Evolutionary conservation across 805 yeast genomes (phyloP).

Genomic region (Starmerella vitae): DNA sequence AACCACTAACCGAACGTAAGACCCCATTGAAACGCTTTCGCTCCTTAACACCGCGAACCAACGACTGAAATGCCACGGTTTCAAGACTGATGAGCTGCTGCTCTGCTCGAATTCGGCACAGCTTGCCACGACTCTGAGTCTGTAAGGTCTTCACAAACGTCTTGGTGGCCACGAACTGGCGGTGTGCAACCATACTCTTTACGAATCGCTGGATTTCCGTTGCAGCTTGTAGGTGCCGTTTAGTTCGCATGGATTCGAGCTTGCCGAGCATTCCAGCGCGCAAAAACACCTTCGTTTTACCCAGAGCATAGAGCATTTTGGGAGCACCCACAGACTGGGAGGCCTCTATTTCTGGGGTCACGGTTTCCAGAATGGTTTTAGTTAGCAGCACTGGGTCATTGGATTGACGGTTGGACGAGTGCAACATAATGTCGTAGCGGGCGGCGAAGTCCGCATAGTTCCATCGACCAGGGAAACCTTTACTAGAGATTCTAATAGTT

Average conservation of each 20-base stretch:
- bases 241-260: slow-evolving; percentile 71
- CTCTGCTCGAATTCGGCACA: slow-evolving; percentile 45
- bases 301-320: slow-evolving; percentile 34
- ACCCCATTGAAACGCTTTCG: slow-evolving; percentile 44
- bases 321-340: neutral
- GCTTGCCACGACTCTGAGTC: slow-evolving; percentile 47
- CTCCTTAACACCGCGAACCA: slow-evolving; percentile 27
- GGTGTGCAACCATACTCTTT: slow-evolving; percentile 50
- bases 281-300: slow-evolving; percentile 86
- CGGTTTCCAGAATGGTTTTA: slow-evolving; percentile 42
- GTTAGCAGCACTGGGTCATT: slow-evolving; percentile 53
- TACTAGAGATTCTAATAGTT: slow-evolving; percentile 91
- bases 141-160: slow-evolving; percentile 46
- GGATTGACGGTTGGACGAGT: slow-evolving; percentile 44
- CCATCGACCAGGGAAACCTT: slow-evolving; percentile 96
- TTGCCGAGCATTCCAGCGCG: slow-evolving; percentile 94
- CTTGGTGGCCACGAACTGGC: slow-evolving; percentile 42
- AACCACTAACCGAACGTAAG: slow-evolving; percentile 37
- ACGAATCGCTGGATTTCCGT: slow-evolving; percentile 73
- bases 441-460: slow-evolving; percentile 84
- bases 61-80: slow-evolving; percentile 62
- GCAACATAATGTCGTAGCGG: slow-evolving; percentile 71
- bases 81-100: slow-evolving; percentile 39
- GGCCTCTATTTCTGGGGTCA: slow-evolving; percentile 34
- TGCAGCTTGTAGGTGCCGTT: slow-evolving; percentile 65